Evolutionary conservation across 2,329 filamentous ascomycete species (phyloP), one percentile per base, ranked within the genome.

Genomic region (Tetracladium maxilliforme): DNA sequence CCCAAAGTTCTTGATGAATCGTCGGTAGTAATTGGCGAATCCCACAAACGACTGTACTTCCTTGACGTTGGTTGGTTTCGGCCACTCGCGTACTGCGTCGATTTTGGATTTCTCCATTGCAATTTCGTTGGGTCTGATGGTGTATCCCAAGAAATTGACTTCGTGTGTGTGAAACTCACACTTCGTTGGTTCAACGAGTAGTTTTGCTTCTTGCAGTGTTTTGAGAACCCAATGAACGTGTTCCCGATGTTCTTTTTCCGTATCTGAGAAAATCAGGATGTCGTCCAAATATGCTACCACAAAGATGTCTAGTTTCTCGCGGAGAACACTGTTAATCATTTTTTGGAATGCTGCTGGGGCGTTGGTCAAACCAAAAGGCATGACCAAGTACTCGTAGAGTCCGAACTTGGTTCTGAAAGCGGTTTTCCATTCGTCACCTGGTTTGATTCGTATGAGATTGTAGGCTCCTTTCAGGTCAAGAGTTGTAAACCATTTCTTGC

Each of bases 351-450:
- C 32, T 2, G 27, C 23, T 5, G 26, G 34, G 3, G 32, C 26
- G 24, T 42, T 40, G 10, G 14, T 17, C 18, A 27, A 21, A 11
- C 25, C 32, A 33, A 48, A 46, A 7, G 23, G 33, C 31, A 46
- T 42, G 7, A 56, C 38, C 19, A 41, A 21, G 19, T 41, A 55
- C 30, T 56, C 26, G 29, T 35, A 55, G 5, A 36, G 29, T 19
- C 43, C 34, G 30, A 43, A 52, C 14, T 37, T 25, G 3, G 35
- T 51, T 11, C 28, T 14, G 27, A 54, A 56, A 1, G 37, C 37
- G 11, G 33, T 52, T 29, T 45, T 50, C 37, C 32, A 49, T 30
- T 51, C 34, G 18, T 54, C 27, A 6, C 40, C 39, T 33, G 38
- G 14, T 13, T 31, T 35, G 12, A 55, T 51, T 7, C 33, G 16